Evolutionary conservation across 257 asterid genomes (phyloP).

Genomic region (Linderniella brevidens): DNA sequence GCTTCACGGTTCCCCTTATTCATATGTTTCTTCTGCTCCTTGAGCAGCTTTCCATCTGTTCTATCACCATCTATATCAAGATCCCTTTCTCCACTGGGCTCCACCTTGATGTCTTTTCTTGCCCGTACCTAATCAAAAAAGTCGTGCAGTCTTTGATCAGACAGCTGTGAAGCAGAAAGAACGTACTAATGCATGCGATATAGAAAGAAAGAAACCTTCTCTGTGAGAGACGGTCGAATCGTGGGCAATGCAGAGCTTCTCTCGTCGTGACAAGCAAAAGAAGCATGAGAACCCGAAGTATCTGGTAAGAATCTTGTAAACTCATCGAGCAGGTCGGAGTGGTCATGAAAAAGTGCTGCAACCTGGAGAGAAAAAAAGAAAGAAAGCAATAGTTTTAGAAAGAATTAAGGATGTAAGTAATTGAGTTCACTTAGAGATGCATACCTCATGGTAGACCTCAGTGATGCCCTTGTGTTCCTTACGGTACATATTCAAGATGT

Average conservation of each 20-base stretch:
- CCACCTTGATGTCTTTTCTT: slow-evolving; percentile 43
- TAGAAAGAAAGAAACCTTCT: slow-evolving; percentile 36
- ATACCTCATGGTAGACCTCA: slow-evolving; percentile 56
- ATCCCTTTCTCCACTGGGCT: slow-evolving; percentile 57
- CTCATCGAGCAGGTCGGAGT: slow-evolving; percentile 89
- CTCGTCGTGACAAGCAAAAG: slow-evolving; percentile 57
- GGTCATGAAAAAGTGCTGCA: slow-evolving; percentile 67
- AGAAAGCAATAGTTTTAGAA: neutral
- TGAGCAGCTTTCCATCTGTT: slow-evolving; percentile 46
- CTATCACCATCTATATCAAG: slow-evolving; percentile 72
- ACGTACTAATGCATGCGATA: neutral
- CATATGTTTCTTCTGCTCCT: slow-evolving; percentile 70
- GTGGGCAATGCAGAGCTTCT: slow-evolving; percentile 61
- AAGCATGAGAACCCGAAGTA: slow-evolving; percentile 48
- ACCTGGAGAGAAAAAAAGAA: slow-evolving; percentile 36
- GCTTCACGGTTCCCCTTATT: slow-evolving; percentile 60
- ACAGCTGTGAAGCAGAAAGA: neutral
- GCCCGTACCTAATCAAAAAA: slow-evolving; percentile 37
- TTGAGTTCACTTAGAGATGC: neutral
- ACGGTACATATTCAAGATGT: slow-evolving; percentile 55
- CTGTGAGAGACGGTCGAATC: slow-evolving; percentile 42
- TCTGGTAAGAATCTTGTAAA: slow-evolving; percentile 91
- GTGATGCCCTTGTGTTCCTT: slow-evolving; percentile 52
- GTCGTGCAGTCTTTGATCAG: neutral
- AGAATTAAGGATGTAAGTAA: neutral